These are phyloP conservation scores for Populus hybrid DNA, from an alignment of 441 rosid genomes.

Conservation along the genomic window DNA sequence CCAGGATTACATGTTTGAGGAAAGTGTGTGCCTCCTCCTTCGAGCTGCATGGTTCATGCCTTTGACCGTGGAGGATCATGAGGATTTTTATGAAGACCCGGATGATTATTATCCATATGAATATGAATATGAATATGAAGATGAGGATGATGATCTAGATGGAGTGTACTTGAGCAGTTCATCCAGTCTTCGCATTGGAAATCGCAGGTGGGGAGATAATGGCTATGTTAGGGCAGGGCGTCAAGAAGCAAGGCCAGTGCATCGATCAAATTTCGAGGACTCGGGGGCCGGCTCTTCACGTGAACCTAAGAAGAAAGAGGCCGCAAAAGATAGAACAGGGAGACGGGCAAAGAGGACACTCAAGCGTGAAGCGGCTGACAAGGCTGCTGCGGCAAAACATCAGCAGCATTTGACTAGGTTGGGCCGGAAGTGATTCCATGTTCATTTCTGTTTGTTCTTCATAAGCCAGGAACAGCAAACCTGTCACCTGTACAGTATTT, in stretches of 20 bases:
- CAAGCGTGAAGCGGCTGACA: conserved; percentile 95
- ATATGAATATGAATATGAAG: conserved; percentile 19
- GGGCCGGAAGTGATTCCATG: conserved; percentile 41
- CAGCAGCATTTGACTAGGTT: conserved; percentile 62
- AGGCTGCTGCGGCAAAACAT: conserved; percentile 79
- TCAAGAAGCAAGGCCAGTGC: conserved; percentile 79
- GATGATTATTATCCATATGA: conserved; percentile 46
- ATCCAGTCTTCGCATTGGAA: conserved; percentile 63
- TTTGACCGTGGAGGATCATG: conserved; percentile 46
- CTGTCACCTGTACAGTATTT: conserved; percentile 38
- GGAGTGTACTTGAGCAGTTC: conserved; percentile 53
- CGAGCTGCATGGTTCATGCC: conserved; percentile 85
- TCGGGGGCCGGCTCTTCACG: conserved; percentile 54
- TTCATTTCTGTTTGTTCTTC: conserved; percentile 10
- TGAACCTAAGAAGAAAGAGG: conserved; percentile 56
- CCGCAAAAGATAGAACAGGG: conserved; percentile 45
- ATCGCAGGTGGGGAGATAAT: conserved; percentile 90
- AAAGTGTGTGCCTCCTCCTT: conserved; percentile 88
- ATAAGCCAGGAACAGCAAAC: conserved; percentile 16
- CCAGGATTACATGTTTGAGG: conserved; percentile 86
- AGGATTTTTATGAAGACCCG: conserved; percentile 34
- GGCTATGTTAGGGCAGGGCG: conserved; percentile 87
- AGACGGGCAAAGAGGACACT: conserved; percentile 87
- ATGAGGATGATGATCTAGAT: conserved; percentile 57
- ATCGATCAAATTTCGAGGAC: conserved; percentile 32